These are phyloP conservation scores for Aphanomyces stellatus DNA, from an alignment of 352 stramenopile species.

Conservation along the genomic window DNA sequence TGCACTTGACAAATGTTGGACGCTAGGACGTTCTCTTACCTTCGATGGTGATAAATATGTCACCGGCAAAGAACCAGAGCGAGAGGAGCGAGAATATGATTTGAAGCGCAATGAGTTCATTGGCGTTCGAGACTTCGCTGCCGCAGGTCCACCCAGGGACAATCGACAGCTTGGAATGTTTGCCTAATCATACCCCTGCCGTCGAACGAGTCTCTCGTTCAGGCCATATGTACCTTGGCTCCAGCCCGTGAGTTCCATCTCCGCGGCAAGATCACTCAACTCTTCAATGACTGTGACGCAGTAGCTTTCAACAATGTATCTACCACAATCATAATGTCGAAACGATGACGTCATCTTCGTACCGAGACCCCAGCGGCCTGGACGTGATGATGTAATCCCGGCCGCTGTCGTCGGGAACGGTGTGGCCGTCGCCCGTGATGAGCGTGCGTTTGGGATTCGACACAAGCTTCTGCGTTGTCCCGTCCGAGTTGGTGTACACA, in stretches of 20 bases:
- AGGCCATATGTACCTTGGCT: not conserved
- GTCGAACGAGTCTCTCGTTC: not conserved
- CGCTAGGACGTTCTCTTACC: not conserved
- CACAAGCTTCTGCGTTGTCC: not conserved
- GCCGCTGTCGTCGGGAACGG: too few relatives aligned
- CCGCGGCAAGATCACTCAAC: not conserved
- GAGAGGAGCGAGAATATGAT: not conserved
- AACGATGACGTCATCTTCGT: not conserved
- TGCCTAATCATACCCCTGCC: too few relatives aligned
- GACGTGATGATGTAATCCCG: constrained; percentile 11
- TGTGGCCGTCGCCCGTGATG: too few relatives aligned
- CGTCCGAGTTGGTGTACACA: not conserved
- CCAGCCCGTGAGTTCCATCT: not conserved
- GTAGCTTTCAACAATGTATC: not conserved
- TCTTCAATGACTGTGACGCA: constrained; percentile 15
- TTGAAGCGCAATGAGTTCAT: constrained; percentile 8
- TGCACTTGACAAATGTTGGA: not conserved
- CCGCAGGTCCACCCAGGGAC: constrained; percentile 9
- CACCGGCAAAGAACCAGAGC: not conserved
- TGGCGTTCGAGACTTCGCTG: not conserved
- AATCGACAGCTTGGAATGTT: not conserved
- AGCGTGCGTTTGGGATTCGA: not conserved
- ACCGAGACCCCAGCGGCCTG: not conserved
- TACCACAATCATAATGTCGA: not conserved
- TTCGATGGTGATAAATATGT: not conserved